Percentiles rank a stretch among this genome's conserved stretches.
Conservation (phyloP, 2,329 filamentous ascomycete species). For the Simplicillium aogashimaense region DNA sequence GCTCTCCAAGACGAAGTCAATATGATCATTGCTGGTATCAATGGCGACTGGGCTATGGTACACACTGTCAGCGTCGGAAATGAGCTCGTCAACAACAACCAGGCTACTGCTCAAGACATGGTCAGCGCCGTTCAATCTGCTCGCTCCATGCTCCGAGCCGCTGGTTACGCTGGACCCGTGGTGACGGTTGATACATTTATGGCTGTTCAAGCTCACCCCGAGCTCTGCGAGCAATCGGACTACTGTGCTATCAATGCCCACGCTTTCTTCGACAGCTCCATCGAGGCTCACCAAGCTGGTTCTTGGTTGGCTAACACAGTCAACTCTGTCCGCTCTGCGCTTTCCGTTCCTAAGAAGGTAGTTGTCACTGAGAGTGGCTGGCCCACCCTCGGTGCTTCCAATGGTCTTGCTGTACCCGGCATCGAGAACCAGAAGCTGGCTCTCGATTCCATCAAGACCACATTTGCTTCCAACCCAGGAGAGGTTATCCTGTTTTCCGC, state of each 20-base stretch:
- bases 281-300: slow-evolving; percentile 51
- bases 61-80: slow-evolving; percentile 72
- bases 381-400: slow-evolving; percentile 59
- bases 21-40: slow-evolving; percentile 48
- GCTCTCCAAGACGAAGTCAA: slow-evolving; percentile 46
- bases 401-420: slow-evolving; percentile 60
- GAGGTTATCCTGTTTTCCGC: slow-evolving; percentile 66
- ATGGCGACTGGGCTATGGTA: slow-evolving; percentile 57
- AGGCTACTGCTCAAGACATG: slow-evolving; percentile 42
- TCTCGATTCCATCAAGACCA: slow-evolving; percentile 50
- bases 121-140: slow-evolving; percentile 47
- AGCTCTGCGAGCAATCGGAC: slow-evolving; percentile 64
- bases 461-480: slow-evolving; percentile 39
- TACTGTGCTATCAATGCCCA: slow-evolving; percentile 77
- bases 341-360: slow-evolving; percentile 44
- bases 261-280: slow-evolving; percentile 67
- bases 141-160: slow-evolving; percentile 43
- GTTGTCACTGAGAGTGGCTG: slow-evolving; percentile 79
- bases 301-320: slow-evolving; percentile 53
- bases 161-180: slow-evolving; percentile 63
- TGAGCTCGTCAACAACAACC: slow-evolving; percentile 62
- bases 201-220: slow-evolving; percentile 54
- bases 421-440: slow-evolving; percentile 56
- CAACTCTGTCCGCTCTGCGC: slow-evolving; percentile 26
- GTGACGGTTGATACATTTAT: slow-evolving; percentile 74